A percentile compares a stretch with the other conserved stretches of the same genome.
Evolutionary conservation across 2,329 filamentous ascomycete species (phyloP).

Genomic region (Curvularia spicifera): DNA sequence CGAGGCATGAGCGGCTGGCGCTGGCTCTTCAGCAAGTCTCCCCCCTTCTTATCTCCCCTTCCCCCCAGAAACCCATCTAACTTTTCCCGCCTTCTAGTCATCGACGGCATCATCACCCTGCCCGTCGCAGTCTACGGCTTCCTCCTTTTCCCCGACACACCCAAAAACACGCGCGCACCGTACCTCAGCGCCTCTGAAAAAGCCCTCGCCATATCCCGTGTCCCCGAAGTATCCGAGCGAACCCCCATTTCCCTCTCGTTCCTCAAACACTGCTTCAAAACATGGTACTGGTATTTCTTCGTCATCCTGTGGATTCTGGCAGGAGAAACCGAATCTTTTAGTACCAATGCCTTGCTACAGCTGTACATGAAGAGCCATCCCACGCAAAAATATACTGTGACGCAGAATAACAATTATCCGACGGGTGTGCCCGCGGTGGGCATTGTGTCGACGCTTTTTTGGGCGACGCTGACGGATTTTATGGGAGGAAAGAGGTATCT

Average conservation of each 20-base stretch:
- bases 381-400: conserved; percentile 54
- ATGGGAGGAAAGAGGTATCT: conserved; percentile 68
- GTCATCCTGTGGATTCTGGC: conserved; percentile 72
- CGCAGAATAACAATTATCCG: conserved; percentile 62
- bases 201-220: conserved; percentile 53
- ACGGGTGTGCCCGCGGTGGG: conserved; percentile 61
- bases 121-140: conserved; percentile 64
- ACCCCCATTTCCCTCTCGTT: conserved; percentile 60
- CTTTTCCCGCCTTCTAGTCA: conserved; percentile 27
- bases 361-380: conserved; percentile 59
- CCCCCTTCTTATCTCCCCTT: too few species aligned
- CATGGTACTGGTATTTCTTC: conserved; percentile 72
- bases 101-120: conserved; percentile 64
- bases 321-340: conserved; percentile 74
- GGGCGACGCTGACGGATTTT: conserved; percentile 72
- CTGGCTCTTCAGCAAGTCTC: conserved; percentile 37
- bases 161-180: conserved; percentile 51
- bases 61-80: neutral
- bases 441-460: conserved; percentile 67
- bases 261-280: conserved; percentile 61
- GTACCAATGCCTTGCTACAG: conserved; percentile 64
- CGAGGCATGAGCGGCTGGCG: conserved; percentile 63
- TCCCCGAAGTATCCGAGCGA: conserved; percentile 52
- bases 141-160: conserved; percentile 55
- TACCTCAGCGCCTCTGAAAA: conserved; percentile 53